These are phyloP conservation scores for Alternaria consortialis DNA, from an alignment of 2,329 filamentous ascomycete species.

Conservation along the genomic window DNA sequence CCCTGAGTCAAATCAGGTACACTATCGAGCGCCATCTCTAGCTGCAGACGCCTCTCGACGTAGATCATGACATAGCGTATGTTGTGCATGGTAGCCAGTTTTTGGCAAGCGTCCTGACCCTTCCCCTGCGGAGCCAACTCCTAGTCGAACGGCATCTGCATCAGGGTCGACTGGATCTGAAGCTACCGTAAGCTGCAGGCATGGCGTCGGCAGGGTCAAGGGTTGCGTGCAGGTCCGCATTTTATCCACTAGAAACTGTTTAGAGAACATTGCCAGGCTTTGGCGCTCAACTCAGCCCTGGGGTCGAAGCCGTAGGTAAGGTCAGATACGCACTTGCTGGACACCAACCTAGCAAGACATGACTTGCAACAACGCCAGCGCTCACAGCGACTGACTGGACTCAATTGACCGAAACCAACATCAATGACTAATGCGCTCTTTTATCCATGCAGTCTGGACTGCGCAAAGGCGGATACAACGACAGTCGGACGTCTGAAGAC, in stretches of 20 bases:
- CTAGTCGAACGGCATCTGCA: background rate
- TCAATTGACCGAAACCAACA: background rate
- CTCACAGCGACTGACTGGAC: background rate
- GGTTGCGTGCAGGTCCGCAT: background rate
- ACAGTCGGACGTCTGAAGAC: background rate
- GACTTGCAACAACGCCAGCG: background rate
- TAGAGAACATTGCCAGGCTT: background rate
- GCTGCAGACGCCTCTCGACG: background rate
- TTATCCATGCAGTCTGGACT: background rate
- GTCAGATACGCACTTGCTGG: background rate
- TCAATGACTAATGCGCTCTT: background rate
- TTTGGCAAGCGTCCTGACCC: background rate
- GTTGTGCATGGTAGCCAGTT: background rate
- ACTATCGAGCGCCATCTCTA: background rate
- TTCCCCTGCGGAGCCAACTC: background rate
- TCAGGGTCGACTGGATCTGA: background rate
- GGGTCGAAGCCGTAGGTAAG: background rate
- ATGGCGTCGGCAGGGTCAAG: background rate
- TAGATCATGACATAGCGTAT: background rate
- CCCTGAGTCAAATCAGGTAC: constrained; percentile 1
- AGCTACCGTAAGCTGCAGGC: background rate
- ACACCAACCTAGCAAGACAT: background rate
- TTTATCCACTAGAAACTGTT: background rate
- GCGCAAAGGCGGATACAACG: background rate
- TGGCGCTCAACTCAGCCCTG: background rate